Evolutionary conservation across 331 rosid genomes (phyloP).

Genomic region (Quercus lobata): DNA sequence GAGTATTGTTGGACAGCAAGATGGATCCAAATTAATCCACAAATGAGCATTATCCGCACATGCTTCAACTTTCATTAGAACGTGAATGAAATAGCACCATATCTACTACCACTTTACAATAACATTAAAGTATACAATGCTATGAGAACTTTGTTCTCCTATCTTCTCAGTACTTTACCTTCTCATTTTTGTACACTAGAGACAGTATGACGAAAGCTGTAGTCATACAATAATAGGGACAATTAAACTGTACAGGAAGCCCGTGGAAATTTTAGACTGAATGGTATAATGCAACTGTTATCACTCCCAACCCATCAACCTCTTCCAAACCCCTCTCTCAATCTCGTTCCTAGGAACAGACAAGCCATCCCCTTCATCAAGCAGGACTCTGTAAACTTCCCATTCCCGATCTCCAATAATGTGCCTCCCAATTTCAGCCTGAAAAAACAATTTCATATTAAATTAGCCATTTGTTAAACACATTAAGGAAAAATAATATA

Average conservation of each 20-base stretch:
- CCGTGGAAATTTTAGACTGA: constrained; percentile 4
- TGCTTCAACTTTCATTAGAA: background rate
- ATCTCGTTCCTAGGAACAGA: constrained; percentile 50
- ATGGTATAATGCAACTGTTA: constrained; percentile 8
- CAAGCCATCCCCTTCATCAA: constrained; percentile 72
- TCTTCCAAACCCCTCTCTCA: constrained; percentile 76
- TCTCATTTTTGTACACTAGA: constrained; percentile 20
- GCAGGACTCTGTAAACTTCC: constrained; percentile 89
- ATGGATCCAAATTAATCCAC: background rate
- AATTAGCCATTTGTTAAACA: background rate
- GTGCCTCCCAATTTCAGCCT: constrained; percentile 93
- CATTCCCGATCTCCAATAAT: constrained; percentile 74
- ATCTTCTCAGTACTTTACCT: constrained; percentile 13
- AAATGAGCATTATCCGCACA: background rate
- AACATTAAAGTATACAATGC: constrained; percentile 22
- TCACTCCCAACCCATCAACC: constrained; percentile 98
- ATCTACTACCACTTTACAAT: constrained; percentile 26
- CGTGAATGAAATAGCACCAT: background rate
- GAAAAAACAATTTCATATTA: constrained; percentile 23
- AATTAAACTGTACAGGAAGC: constrained; percentile 30
- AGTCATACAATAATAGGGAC: constrained; percentile 14
- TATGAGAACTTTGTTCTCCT: background rate
- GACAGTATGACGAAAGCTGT: constrained; percentile 17
- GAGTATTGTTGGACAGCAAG: background rate
- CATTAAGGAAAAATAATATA: background rate